Base-by-base conservation (phyloP, 1,284 basidiomycete species). In the Phellopilus nigrolimitatus region DNA sequence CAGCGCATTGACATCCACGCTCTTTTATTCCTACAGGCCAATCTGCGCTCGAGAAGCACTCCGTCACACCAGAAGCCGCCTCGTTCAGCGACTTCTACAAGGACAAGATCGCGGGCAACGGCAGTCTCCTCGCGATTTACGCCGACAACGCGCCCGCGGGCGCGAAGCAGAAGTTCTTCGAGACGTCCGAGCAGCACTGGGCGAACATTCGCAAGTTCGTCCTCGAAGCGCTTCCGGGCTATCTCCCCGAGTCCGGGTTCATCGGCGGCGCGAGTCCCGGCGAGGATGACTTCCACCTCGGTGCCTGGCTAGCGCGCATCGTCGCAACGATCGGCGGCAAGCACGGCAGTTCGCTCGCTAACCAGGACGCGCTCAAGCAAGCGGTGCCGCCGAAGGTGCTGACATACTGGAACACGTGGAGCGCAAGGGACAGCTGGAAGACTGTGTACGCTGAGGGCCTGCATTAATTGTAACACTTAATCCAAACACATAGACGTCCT, bases 231-330 rank as follows among this genome's bases (percentile, higher is more conserved):
- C 69, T 81, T 34, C 70, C 73, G 13, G 57, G 57, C 0, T 51
- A 65, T 45, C 67, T 80, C 17, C 72, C 73, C 10, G 64, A 65
- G 8, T 68, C 65, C 7, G 70, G 70, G 2, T 80, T 80, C 64
- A 63, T 79, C 37, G 74, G 71, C 17, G 78, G 76, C 10, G 68
- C 62, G 4, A 59, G 50, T 37, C 75, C 77, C 3, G 72, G 75
- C 15, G 76, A 78, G 61, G 76, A 75, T 49, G 78, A 78, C 59
- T 78, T 75, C 66, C 77, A 79, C 60, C 61, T 79, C 28, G 73
- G 59, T 17, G 75, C 71, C 13, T 80, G 75, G 78, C 64, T 80
- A 22, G 71, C 74, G 21, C 72, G 74, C 40, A 68, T 78, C 33
- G 67, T 55, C 2, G 51, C 47, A 19, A 49, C 57, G 12, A 34